These are phyloP conservation scores for Mallotus repandus DNA, from an alignment of 441 rosid species.

Conservation along the genomic window DNA sequence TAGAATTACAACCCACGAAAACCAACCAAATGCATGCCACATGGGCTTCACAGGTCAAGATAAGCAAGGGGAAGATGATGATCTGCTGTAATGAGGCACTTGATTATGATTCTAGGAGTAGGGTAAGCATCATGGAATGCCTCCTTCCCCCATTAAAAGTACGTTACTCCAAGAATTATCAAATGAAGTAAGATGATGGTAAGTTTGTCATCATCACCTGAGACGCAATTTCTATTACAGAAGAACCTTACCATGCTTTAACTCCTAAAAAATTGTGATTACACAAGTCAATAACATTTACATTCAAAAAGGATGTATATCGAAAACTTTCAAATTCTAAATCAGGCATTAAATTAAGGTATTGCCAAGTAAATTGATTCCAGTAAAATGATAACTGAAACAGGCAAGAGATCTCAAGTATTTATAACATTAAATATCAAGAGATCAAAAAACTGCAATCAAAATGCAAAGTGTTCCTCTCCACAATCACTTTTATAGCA, in stretches of 20 bases:
- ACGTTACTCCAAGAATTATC: background rate
- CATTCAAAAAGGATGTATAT: background rate
- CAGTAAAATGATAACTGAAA: background rate
- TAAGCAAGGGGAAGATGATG: background rate
- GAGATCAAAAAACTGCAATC: background rate
- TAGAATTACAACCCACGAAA: background rate
- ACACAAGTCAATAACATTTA: background rate
- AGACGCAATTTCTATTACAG: background rate
- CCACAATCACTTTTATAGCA: background rate
- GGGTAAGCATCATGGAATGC: background rate
- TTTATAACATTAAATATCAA: slow-evolving; percentile 6
- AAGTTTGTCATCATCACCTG: background rate
- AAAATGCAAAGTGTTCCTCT: background rate
- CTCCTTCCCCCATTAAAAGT: background rate
- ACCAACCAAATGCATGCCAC: background rate
- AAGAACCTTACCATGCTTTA: background rate
- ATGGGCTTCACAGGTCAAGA: background rate
- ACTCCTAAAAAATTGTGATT: background rate
- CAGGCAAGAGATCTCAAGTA: background rate
- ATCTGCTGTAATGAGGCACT: background rate
- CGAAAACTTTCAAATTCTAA: background rate
- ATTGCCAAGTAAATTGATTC: background rate
- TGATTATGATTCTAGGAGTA: background rate
- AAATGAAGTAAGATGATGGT: background rate
- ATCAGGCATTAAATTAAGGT: background rate